These are phyloP conservation scores for Botrytis porri DNA, from an alignment of 2,329 filamentous ascomycete genomes.

Conservation along the genomic window DNA sequence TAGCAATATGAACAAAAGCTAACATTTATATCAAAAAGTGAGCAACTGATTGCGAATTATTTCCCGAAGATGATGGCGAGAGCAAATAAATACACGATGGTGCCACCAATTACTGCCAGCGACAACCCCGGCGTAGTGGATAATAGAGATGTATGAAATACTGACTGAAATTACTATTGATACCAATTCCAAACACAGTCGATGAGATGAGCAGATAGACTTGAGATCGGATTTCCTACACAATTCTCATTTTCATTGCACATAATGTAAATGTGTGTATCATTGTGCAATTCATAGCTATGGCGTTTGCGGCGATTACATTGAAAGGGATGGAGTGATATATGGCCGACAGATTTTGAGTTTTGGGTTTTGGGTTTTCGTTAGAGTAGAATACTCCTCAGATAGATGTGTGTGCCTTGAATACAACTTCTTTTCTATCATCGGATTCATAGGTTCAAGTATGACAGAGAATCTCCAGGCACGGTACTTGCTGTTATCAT, in stretches of 20 bases:
- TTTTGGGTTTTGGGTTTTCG: not conserved
- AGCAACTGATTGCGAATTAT: slow-evolving; percentile 76
- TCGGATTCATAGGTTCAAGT: too few species aligned
- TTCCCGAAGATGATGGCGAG: slow-evolving; percentile 63
- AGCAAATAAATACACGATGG: slow-evolving; percentile 22
- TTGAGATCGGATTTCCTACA: not conserved
- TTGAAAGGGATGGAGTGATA: not conserved
- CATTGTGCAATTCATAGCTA: not conserved
- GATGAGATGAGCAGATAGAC: not conserved
- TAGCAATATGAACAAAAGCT: not conserved
- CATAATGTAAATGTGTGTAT: not conserved
- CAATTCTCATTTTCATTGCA: not conserved
- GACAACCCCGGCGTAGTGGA: not conserved
- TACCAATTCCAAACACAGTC: not conserved
- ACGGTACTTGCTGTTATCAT: not conserved
- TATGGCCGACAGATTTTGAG: not conserved
- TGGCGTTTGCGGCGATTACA: not conserved
- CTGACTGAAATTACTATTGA: not conserved
- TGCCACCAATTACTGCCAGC: not conserved
- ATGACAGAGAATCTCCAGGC: not conserved
- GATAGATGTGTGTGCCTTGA: not conserved
- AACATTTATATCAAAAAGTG: slow-evolving; percentile 44
- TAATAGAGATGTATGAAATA: not conserved
- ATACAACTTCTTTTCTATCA: too few species aligned
- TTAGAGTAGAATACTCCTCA: not conserved